phyloP scores from a whole-genome alignment of 768 basidiomycete species.

The Phallus indusiatus region DNA sequence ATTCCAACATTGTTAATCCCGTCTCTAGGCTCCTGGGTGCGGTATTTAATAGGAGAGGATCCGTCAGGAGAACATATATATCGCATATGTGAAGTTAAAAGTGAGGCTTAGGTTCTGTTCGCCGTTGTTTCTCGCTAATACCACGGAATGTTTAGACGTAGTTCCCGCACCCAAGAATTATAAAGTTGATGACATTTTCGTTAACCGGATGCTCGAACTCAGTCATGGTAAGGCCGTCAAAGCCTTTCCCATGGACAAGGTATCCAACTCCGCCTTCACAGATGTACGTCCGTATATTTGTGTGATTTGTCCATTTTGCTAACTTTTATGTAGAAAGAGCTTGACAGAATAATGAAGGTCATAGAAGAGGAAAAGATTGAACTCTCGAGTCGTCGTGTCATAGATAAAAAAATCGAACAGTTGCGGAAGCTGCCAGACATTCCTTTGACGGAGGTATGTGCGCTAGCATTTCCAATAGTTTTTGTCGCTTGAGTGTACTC shows the following conservation, averaged over 20 bases:
- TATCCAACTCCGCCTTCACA: constrained; percentile 65
- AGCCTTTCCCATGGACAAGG: constrained; percentile 70
- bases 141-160: constrained; percentile 32
- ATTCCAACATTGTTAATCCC: constrained; percentile 3
- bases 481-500: background rate
- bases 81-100: constrained; percentile 69
- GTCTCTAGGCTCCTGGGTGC: constrained; percentile 68
- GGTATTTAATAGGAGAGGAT: constrained; percentile 69
- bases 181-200: constrained; percentile 52
- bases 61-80: constrained; percentile 49
- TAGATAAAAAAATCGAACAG: constrained; percentile 58
- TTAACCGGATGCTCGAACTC: constrained; percentile 63
- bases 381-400: constrained; percentile 54
- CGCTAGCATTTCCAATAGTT: background rate
- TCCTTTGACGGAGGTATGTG: constrained; percentile 69
- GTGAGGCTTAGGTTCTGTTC: constrained; percentile 38
- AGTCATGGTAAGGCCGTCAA: constrained; percentile 62
- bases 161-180: constrained; percentile 54
- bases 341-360: constrained; percentile 42
- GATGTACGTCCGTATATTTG: constrained; percentile 35
- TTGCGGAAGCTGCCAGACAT: constrained; percentile 50
- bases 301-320: background rate
- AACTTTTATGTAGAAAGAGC: constrained; percentile 50
- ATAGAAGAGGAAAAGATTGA: constrained; percentile 45
- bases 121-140: constrained; percentile 6